phyloP scores from a whole-genome alignment of 2,329 filamentous ascomycete genomes.

The Alternaria triticimaculans region DNA sequence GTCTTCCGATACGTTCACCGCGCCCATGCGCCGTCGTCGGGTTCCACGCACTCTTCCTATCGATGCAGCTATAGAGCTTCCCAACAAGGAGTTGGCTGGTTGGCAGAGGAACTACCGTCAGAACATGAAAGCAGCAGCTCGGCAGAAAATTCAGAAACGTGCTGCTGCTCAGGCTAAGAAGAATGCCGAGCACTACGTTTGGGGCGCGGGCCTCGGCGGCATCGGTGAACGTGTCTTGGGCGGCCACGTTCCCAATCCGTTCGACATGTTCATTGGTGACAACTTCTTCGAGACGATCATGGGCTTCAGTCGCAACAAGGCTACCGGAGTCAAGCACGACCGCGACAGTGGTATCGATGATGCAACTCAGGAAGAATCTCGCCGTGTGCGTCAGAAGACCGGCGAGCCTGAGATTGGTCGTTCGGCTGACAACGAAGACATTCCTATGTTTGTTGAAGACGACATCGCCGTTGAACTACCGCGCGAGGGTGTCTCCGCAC shows the following conservation, averaged over 20 bases:
- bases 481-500: conserved; percentile 68
- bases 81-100: conserved; percentile 61
- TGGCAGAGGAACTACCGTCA: conserved; percentile 66
- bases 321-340: conserved; percentile 39
- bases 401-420: conserved; percentile 45
- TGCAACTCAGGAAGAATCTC: conserved; percentile 40
- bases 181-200: conserved; percentile 68
- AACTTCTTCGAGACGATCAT: conserved; percentile 59
- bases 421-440: conserved; percentile 44
- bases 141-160: conserved; percentile 54
- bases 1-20: conserved; percentile 49
- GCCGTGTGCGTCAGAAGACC: conserved; percentile 41
- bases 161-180: conserved; percentile 61
- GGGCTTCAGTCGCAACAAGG: conserved; percentile 41
- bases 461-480: conserved; percentile 75
- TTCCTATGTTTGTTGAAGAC: conserved; percentile 43
- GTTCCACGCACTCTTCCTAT: conserved; percentile 51
- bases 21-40: conserved; percentile 50
- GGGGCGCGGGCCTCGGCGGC: conserved; percentile 63
- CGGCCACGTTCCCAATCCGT: conserved; percentile 53
- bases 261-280: conserved; percentile 66
- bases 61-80: conserved; percentile 61
- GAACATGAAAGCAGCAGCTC: conserved; percentile 63
- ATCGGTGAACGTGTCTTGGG: conserved; percentile 44
- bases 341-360: conserved; percentile 46